Evolutionary conservation across 2,329 filamentous ascomycete species (phyloP).

Genomic region (Talaromyces sp.): DNA sequence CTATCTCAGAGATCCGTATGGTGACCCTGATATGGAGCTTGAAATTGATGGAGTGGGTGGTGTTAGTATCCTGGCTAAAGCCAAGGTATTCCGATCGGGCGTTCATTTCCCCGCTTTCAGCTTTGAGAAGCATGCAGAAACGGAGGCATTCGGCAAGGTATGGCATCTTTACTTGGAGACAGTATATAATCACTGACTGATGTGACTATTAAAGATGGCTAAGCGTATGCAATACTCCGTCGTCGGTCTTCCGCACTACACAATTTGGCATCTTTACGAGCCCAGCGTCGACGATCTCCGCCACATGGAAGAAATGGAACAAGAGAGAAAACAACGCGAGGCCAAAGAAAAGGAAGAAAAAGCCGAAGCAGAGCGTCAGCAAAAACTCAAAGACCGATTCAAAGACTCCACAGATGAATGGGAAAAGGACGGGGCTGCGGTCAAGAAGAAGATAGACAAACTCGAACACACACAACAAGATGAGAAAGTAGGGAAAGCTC

Average conservation of each 20-base stretch:
- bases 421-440: slow-evolving; percentile 82
- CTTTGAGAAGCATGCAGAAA: slow-evolving; percentile 98
- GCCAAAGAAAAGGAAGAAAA: slow-evolving; percentile 74
- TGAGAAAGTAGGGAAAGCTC: background rate
- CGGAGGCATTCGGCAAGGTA: slow-evolving; percentile 97
- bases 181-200: background rate
- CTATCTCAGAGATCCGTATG: slow-evolving; percentile 93
- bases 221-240: slow-evolving; percentile 95
- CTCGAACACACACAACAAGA: slow-evolving; percentile 45
- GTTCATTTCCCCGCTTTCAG: slow-evolving; percentile 98
- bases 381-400: slow-evolving; percentile 78
- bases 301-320: slow-evolving; percentile 98
- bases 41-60: slow-evolving; percentile 97
- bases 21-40: slow-evolving; percentile 99
- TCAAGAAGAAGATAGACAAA: slow-evolving; percentile 56
- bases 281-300: slow-evolving; percentile 96
- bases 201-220: slow-evolving; percentile 68
- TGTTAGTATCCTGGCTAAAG: slow-evolving; percentile 95
- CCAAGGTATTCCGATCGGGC: slow-evolving; percentile 87
- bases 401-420: slow-evolving; percentile 73
- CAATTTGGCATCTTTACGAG: slow-evolving; percentile 99
- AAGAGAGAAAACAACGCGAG: slow-evolving; percentile 75
- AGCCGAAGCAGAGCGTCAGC: slow-evolving; percentile 66
- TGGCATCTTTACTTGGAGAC: slow-evolving; percentile 22
- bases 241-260: slow-evolving; percentile 93